Evolutionary conservation across 352 stramenopile genomes (phyloP).

Genomic region (Pythium phragmiticola): DNA sequence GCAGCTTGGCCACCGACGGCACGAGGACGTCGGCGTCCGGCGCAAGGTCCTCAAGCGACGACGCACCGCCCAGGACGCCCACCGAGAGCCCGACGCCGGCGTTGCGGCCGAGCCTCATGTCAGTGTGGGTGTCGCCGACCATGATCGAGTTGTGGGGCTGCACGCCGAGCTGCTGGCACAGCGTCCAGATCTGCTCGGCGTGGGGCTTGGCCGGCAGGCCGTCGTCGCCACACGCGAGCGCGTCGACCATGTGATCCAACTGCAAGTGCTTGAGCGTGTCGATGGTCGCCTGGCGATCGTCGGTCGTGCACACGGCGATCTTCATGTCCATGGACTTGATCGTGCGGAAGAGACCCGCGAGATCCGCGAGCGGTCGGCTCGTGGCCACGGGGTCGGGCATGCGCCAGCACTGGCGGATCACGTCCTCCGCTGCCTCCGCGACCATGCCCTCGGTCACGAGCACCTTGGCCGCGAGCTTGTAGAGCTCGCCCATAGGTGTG

Average conservation of each 20-base stretch:
- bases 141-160: conserved; percentile 87
- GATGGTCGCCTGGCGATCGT: conserved; percentile 77
- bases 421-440: conserved; percentile 48
- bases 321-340: conserved; percentile 87
- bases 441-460: conserved; percentile 73
- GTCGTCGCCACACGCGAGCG: conserved; percentile 78
- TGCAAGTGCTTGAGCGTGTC: conserved; percentile 75
- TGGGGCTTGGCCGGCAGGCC: conserved; percentile 78
- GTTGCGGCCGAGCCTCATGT: conserved; percentile 81
- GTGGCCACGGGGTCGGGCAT: conserved; percentile 80
- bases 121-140: conserved; percentile 84
- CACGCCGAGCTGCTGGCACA: conserved; percentile 76
- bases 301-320: conserved; percentile 87
- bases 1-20: conserved; percentile 68
- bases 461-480: conserved; percentile 77
- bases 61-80: conserved; percentile 76
- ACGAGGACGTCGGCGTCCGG: conserved; percentile 84
- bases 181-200: conserved; percentile 82
- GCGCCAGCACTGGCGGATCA: conserved; percentile 80
- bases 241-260: conserved; percentile 76
- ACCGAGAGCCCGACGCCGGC: conserved; percentile 75
- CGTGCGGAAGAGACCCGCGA: conserved; percentile 74
- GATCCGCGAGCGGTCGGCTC: conserved; percentile 68
- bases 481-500: conserved; percentile 83
- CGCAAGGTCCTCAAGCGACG: conserved; percentile 77